Evolutionary conservation across 2,329 filamentous ascomycete genomes (phyloP), one percentile per base, ranked within the genome.

Genomic region (Pezicula neosporulosa): DNA sequence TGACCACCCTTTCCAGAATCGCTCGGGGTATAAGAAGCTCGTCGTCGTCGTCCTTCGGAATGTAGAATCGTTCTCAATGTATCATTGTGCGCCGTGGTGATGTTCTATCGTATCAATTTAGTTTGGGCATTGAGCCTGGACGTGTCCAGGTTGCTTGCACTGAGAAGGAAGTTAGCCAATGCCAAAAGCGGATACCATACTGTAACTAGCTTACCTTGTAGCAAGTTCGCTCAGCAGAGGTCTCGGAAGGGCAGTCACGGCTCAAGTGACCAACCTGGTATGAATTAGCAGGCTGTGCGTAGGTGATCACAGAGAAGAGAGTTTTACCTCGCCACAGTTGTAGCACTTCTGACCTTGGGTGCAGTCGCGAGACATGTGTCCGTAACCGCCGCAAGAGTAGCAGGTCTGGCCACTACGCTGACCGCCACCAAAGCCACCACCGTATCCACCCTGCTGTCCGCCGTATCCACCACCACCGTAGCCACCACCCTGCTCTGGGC

Each of bases 281-380:
- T 58, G 53, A 54, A 44, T 19, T 33, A 27, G 16, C 12, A 45
- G 10, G 15, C 5, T 13, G 16, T 37, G 18, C 28, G 24, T 7
- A 24, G 35, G 39, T 16, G 44, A 43, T 44, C 43, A 50, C 50
- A 45, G 53, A 45, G 48, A 75, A 97, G 10, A 16, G 19, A 39
- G 93, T 57, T 94, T 93, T 63, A 93, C 88, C 78, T 97, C 91
- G 61, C 83, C 83, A 63, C 94, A 97, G 85, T 97, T 97, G 86
- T 97, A 99, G 87, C 94, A 99, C 82, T 97, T 97, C 81, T 95
- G 93, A 67, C 94, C 94, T 73, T 97, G 95, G 65, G 93, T 95
- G 77, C 94, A 99, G 76, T 97, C 94, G 63, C 82, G 88, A 69
- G 89, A 92, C 88, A 96, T 93, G 80, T 99, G 94, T 67, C 93